Conservation (phyloP, 208 protist species). For the Leishmania aethiopica region DNA sequence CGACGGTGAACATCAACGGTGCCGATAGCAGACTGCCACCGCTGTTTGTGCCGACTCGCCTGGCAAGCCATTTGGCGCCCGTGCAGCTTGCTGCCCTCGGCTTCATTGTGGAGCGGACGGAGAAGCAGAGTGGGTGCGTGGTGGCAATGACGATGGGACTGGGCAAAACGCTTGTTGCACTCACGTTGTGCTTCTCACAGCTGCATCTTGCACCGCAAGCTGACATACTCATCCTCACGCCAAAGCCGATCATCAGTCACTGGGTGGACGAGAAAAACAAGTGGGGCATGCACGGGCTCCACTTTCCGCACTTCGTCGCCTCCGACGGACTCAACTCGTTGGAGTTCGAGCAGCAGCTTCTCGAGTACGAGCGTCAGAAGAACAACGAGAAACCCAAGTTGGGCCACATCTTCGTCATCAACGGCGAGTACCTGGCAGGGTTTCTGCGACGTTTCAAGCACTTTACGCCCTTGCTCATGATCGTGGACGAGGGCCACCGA, state of each 20-base stretch:
- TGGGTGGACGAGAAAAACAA: conserved; percentile 77
- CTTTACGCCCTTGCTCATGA: conserved; percentile 75
- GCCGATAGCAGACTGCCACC: conserved; percentile 49
- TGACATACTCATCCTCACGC: conserved; percentile 82
- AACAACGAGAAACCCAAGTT: conserved; percentile 19
- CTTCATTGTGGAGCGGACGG: conserved; percentile 64
- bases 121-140: conserved; percentile 74
- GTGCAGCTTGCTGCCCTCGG: conserved; percentile 78
- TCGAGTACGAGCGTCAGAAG: conserved; percentile 59
- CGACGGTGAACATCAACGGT: conserved; percentile 76
- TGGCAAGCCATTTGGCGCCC: conserved; percentile 53
- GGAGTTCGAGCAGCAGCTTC: conserved; percentile 50
- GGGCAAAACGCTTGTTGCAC: conserved; percentile 88
- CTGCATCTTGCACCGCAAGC: conserved; percentile 38
- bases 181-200: conserved; percentile 76
- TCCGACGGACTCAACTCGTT: conserved; percentile 43
- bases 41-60: conserved; percentile 57
- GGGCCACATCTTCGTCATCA: conserved; percentile 80
- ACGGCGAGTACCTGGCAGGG: conserved; percentile 63
- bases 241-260: conserved; percentile 81
- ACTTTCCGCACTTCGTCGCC: conserved; percentile 65
- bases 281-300: conserved; percentile 71
- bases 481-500: conserved; percentile 88
- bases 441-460: conserved; percentile 50
- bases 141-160: conserved; percentile 92